phyloP scores from a whole-genome alignment of 371 early-diverging fungal species.

The Conidiobolus incongruus region DNA sequence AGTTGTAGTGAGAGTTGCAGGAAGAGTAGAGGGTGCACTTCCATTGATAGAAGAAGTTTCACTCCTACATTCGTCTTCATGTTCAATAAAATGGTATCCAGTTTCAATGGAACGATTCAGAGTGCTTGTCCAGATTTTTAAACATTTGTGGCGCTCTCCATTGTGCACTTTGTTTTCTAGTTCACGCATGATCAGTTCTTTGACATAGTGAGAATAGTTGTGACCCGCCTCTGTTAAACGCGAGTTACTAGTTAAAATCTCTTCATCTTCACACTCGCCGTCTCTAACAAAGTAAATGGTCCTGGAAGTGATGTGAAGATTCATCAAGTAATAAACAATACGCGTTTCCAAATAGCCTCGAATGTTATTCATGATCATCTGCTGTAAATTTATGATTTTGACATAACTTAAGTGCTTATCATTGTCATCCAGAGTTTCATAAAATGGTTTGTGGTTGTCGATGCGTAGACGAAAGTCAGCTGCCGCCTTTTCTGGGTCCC shows the following conservation, averaged over 20 bases:
- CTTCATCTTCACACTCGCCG: constrained; percentile 3
- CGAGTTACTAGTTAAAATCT: background rate
- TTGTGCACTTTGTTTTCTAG: background rate
- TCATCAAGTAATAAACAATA: constrained; percentile 75
- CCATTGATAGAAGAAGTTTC: no score
- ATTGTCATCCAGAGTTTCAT: constrained; percentile 40
- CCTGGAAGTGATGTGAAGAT: constrained; percentile 62
- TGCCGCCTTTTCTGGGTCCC: constrained; percentile 61
- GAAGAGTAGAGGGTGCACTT: constrained; percentile 34
- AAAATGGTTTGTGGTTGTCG: constrained; percentile 45
- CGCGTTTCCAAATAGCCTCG: constrained; percentile 57
- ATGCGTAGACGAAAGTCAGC: constrained; percentile 73
- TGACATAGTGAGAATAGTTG: background rate
- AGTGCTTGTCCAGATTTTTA: constrained; percentile 48
- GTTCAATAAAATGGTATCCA: constrained; percentile 30
- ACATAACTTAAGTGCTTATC: constrained; percentile 41
- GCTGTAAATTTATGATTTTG: constrained; percentile 80
- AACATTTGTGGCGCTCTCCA: background rate
- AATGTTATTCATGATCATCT: constrained; percentile 63
- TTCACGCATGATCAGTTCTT: background rate
- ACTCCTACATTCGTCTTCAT: no score
- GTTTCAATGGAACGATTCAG: constrained; percentile 42
- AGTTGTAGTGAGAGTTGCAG: no score
- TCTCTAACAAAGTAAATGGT: constrained; percentile 76
- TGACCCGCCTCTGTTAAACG: background rate